phyloP scores from a whole-genome alignment of 306 rosid genomes.

The Inga laurina region DNA sequence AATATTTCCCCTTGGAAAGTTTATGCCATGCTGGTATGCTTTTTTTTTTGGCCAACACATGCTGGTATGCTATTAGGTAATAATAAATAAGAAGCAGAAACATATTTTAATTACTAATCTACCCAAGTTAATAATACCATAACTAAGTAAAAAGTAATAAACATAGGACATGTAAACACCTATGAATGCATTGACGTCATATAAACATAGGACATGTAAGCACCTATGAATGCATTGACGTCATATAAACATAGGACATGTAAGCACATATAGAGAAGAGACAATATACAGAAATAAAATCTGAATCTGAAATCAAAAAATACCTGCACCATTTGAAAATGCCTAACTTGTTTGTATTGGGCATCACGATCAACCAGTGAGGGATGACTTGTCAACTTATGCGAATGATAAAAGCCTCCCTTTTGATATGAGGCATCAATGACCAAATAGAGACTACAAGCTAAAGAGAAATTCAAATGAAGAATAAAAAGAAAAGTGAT shows the following conservation, averaged over 20 bases:
- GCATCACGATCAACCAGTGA: constrained; percentile 95
- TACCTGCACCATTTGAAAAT: constrained; percentile 83
- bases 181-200: not conserved
- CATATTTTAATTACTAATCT: too few relatives aligned
- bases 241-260: not conserved
- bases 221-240: not conserved
- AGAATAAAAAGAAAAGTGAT: too few relatives aligned
- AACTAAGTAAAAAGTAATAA: too few relatives aligned
- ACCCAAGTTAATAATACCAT: too few relatives aligned
- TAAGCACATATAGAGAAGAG: not conserved
- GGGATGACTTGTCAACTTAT: constrained; percentile 93
- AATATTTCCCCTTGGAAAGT: too few relatives aligned
- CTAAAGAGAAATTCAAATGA: too few relatives aligned
- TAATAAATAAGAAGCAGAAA: not conserved
- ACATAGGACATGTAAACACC: too few relatives aligned
- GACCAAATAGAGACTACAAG: too few relatives aligned
- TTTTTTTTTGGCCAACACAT: too few relatives aligned
- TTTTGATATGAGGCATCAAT: constrained; percentile 44
- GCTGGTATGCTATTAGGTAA: too few relatives aligned
- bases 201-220: not conserved
- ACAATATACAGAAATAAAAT: constrained; percentile 16
- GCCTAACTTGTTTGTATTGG: constrained; percentile 94
- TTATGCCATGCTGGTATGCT: too few relatives aligned
- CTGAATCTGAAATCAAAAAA: not conserved
- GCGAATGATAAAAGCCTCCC: constrained; percentile 82